Evolutionary conservation across 176 grass and related monocot species (phyloP).

Genomic region (Hordeum vulgare): MorexV3_pseudomolecules_assembly NC_058519.1:641848821-641849320

Average conservation of each 20-base stretch:
- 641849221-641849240: too few species aligned
- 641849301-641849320: too few species aligned
- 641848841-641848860: constrained; percentile 20
- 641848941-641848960: background rate
- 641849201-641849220: too few species aligned
- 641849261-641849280: too few species aligned
- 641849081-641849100: background rate
- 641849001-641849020: background rate
- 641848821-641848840: constrained; percentile 11
- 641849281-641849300: too few species aligned
- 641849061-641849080: background rate
- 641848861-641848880: background rate
- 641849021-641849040: background rate
- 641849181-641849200: background rate
- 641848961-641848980: background rate
- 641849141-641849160: background rate
- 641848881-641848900: constrained; percentile 7
- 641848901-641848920: background rate
- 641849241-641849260: too few species aligned
- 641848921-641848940: background rate
- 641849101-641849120: background rate
- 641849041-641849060: background rate
- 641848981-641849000: background rate
- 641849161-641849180: background rate
- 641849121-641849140: background rate